phyloP scores from a whole-genome alignment of 164 flowering plant species.

The Santalum album region DNA sequence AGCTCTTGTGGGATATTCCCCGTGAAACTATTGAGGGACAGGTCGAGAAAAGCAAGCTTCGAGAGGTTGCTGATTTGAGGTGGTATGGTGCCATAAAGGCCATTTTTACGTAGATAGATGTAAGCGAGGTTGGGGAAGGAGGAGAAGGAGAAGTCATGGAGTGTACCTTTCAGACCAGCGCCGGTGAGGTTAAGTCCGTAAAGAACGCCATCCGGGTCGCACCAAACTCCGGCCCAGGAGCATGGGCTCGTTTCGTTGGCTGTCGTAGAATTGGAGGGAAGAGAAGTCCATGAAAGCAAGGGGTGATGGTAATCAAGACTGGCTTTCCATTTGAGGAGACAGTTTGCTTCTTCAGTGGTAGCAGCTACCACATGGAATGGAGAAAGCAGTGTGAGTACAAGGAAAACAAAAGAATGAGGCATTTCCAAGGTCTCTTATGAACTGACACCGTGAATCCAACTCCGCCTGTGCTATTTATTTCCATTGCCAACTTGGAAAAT shows the following conservation, averaged over 20 bases:
- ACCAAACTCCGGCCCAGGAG: conserved; percentile 9
- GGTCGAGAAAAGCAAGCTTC: conserved; percentile 4
- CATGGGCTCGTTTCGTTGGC: neutral
- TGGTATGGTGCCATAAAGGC: conserved; percentile 13
- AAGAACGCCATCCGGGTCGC: neutral
- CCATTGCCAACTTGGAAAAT: no score
- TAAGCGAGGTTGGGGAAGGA: conserved; percentile 1
- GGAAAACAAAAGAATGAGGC: no score
- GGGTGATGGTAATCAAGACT: neutral
- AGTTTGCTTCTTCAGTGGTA: neutral
- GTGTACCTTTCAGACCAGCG: conserved; percentile 1
- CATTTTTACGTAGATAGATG: neutral
- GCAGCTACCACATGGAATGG: no score
- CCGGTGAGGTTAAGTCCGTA: conserved; percentile 1
- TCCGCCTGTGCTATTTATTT: no score
- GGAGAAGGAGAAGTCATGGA: conserved; percentile 2
- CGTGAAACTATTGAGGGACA: conserved; percentile 4
- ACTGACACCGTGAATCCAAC: no score
- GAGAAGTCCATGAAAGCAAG: conserved; percentile 2
- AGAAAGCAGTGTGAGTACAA: no score
- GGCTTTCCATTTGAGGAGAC: conserved; percentile 8
- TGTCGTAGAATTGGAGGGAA: neutral
- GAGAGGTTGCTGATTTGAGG: conserved; percentile 7
- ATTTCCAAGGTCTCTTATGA: no score
- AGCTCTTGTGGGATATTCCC: conserved; percentile 14